These are phyloP conservation scores for Zygosaccharomyces gambellarensis DNA, from an alignment of 805 yeast genomes.

Conservation along the genomic window DNA sequence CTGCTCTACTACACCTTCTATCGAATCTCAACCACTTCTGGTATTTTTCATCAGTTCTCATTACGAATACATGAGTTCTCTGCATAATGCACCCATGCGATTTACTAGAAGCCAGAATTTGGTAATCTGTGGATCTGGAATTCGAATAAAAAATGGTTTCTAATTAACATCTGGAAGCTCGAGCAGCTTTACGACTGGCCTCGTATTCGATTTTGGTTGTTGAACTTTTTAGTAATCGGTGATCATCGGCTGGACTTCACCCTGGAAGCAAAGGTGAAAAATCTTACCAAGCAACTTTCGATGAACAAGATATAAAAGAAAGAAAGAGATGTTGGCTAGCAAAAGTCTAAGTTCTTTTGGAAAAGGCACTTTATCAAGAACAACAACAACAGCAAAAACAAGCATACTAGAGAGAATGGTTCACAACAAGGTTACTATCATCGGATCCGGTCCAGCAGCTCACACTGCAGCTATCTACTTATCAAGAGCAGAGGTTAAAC, in stretches of 20 bases:
- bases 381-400: not conserved
- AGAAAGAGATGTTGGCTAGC: not conserved
- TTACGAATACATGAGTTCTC: no score
- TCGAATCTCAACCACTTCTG: no score
- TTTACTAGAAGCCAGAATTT: no score
- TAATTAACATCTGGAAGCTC: no score
- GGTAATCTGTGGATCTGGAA: no score
- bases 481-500: constrained; percentile 93
- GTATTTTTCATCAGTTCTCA: no score
- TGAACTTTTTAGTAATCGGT: constrained; percentile 2
- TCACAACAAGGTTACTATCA: constrained; percentile 78
- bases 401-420: constrained; percentile 49
- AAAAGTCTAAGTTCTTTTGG: not conserved
- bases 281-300: constrained; percentile 4
- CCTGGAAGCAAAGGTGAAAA: constrained; percentile 4
- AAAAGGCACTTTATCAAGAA: not conserved
- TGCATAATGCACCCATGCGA: no score
- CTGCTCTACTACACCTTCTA: no score
- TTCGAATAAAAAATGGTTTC: no score
- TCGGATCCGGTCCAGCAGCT: constrained; percentile 99
- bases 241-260: constrained; percentile 2
- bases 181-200: no score
- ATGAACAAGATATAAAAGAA: constrained; percentile 3
- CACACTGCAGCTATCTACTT: constrained; percentile 98
- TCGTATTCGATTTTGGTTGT: no score